These are phyloP conservation scores for Tolypocladium nubicola DNA, from an alignment of 2,329 filamentous ascomycete species.

Conservation along the genomic window DNA sequence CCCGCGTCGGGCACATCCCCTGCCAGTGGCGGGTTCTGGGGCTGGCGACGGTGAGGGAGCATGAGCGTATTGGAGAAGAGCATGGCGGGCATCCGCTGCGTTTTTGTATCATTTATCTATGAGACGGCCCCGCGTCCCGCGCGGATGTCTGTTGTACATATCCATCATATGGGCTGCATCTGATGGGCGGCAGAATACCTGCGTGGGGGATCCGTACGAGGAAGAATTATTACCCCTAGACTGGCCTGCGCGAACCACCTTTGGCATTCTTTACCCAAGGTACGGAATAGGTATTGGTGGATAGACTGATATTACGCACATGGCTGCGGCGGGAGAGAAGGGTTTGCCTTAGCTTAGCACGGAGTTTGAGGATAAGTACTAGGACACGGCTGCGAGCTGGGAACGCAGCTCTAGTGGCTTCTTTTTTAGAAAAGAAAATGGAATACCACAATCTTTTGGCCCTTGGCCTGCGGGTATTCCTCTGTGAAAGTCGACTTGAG, in stretches of 20 bases:
- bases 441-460: neutral
- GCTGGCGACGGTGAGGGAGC: constrained; percentile 32
- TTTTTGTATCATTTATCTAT: neutral
- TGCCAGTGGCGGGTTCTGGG: constrained; percentile 42
- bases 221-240: neutral
- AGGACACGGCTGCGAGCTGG: neutral
- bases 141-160: neutral
- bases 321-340: neutral
- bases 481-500: too few relatives aligned
- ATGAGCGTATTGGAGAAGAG: neutral
- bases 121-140: neutral
- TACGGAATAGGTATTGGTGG: neutral
- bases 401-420: neutral
- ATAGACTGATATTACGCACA: neutral
- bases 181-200: neutral
- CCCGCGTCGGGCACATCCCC: constrained; percentile 12
- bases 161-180: neutral
- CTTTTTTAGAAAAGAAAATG: neutral
- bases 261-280: neutral
- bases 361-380: constrained; percentile 3
- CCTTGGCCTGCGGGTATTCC: neutral
- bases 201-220: neutral
- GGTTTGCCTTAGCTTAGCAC: neutral
- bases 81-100: neutral
- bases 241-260: neutral